A percentile compares a stretch with the other conserved stretches of the same genome.
Evolutionary conservation across 2,329 filamentous ascomycete species (phyloP).

Genomic region (Lasiodiplodia gonubiensis): DNA sequence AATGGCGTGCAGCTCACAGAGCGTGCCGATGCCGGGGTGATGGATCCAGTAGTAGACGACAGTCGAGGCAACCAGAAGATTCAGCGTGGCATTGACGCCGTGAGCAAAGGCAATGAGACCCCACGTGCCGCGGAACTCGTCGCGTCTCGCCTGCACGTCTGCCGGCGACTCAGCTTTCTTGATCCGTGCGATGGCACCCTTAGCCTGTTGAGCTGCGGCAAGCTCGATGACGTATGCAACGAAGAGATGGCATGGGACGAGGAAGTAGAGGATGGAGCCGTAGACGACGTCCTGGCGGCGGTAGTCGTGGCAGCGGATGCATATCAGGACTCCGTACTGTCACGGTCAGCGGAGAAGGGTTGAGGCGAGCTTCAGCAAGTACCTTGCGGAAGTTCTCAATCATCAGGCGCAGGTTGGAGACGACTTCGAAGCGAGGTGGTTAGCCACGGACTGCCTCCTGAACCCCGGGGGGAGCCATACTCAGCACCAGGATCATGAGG

Average conservation of each 20-base stretch:
- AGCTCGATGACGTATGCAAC: constrained; percentile 89
- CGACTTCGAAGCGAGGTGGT: constrained; percentile 62
- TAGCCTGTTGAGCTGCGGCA: constrained; percentile 79
- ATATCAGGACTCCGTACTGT: constrained; percentile 93
- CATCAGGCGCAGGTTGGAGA: constrained; percentile 90
- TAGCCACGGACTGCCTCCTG: constrained; percentile 32
- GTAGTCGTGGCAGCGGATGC: constrained; percentile 87
- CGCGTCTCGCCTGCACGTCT: constrained; percentile 65
- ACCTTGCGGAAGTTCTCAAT: constrained; percentile 98
- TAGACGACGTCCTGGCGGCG: constrained; percentile 76
- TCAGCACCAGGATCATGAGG: constrained; percentile 90
- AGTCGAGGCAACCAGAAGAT: constrained; percentile 78
- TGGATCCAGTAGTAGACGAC: constrained; percentile 91
- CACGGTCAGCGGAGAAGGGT: constrained; percentile 30
- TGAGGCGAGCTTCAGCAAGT: constrained; percentile 28
- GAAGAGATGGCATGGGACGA: constrained; percentile 89
- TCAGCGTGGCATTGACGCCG: constrained; percentile 80
- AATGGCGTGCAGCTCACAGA: constrained; percentile 89
- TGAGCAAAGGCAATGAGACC: constrained; percentile 79
- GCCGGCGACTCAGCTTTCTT: constrained; percentile 51
- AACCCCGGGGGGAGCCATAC: constrained; percentile 55
- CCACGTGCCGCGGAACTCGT: constrained; percentile 77
- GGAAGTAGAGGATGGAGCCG: constrained; percentile 78
- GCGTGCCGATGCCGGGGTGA: constrained; percentile 90
- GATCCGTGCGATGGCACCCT: constrained; percentile 65